Evolutionary conservation across 345 rosid genomes (phyloP), one percentile per base, ranked within the genome.

Genomic region (Ailanthus altissimus): DNA sequence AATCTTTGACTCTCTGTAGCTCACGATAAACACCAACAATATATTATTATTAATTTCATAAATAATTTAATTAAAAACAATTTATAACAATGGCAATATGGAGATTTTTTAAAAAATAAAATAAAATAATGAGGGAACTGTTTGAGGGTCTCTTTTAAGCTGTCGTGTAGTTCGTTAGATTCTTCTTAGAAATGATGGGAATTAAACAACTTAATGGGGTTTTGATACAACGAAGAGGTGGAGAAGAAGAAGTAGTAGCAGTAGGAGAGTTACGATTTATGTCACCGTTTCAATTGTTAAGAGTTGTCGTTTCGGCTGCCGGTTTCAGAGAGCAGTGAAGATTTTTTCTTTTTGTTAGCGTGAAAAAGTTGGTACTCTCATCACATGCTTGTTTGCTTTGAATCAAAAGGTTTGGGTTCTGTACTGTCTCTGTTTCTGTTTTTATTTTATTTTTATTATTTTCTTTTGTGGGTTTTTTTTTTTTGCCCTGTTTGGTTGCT

Each of bases 101-200:
- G 16, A 1, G 16, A 1, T 50, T 63, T 62, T 28, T 26, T 32
- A 3, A 23, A 1, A 62, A 62, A 15, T 28, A 42, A 58, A 32
- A 32, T 13, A 54, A 54, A 32, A 62, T 38, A 50, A 58, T 53
- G 68, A 13, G 47, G 77, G n/a, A 78, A 76, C 77, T 46, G 83
- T 59, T 66, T 73, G 73, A 49, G 80, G 49, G 83, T 71, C 76
- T 79, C 81, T 83, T 84, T 89, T 86, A 85, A 90, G 82, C 74
- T 76, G 88, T 79, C 75, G 73, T 77, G 81, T 76, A 69, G 78
- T 61, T 56, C 65, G 23, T 51, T 62, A 26, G 89, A 89, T 86
- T 84, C 85, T 78, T 63, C 77, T 53, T 75, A 60, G 75, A 60
- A 67, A 79, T 84, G 81, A 82, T 82, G 82, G 71, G 84, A 81